Evolutionary conservation across 2,329 filamentous ascomycete genomes (phyloP), one percentile per base, ranked within the genome.

Genomic region (Colletotrichum shisoi): DNA sequence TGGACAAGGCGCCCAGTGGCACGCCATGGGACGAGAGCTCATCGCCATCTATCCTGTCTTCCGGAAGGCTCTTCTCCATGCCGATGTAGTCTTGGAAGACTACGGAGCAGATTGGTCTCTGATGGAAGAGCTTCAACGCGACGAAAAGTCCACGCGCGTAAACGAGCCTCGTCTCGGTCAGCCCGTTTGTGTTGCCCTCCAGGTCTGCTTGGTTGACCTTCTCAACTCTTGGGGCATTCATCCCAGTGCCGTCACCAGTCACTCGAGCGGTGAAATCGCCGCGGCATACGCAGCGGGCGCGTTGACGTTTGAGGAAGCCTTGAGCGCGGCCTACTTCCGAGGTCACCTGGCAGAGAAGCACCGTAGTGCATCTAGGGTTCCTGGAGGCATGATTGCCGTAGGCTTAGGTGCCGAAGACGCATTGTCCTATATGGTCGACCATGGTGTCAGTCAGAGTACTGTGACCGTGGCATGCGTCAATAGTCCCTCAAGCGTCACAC

Each of bases 191-290:
- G 82, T 80, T 0, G 80, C 82, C 0, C 69, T 86, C 1, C 84
- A 86, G 70, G 71, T 86, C 3, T 79, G 78, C 3, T 70, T 85
- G 3, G 77, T 79, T 0, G 75, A 80, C 9, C 73, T 85, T 1
- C 72, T 86, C 1, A 51, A 75, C 27, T 78, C 79, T 2, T 84
- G 79, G 78, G 76, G 76, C 0, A 73, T 85, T 17, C 67, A 61
- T 4, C 80, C 82, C 0, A 52, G 70, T 0, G 76, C 74, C 1
- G 80, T 83, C 0, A 73, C 76, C 2, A 81, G 83, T 1, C 83
- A 84, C 69, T 83, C 81, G 0, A 79, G 76, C 48, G 83, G 83
- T 8, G 83, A 84, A 63, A 83, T 84, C 39, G 80, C 72, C 0
- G 82, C 82, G 4, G 82, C 82, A 0, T 84, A 81, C 59, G 76